Base-by-base conservation (phyloP, 225 moss, liverwort and hornwort species). In the Antitrichia curtipendula region DNA sequence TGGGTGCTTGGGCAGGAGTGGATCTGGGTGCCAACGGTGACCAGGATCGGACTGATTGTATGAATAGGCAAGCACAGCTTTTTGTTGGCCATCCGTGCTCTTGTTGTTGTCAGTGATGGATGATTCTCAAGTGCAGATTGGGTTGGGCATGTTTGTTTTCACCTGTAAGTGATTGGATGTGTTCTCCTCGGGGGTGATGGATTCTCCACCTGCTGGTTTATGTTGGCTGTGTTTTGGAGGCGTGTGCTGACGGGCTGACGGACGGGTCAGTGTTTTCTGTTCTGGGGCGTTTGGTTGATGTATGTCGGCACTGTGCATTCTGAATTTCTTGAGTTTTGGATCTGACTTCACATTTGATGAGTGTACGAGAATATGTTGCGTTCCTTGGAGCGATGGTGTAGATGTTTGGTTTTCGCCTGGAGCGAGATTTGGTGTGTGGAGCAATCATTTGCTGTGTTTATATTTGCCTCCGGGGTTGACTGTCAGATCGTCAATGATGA, bases 41-140 rank as follows among this genome's bases (percentile, higher is more conserved):
- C 90, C 94, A 94, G 91, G 91, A 93, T 90, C 92, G 94, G 92
- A 88, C 92, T 85, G 91, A 87, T 90, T 94, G 91, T 96, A 94
- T 91, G 94, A 90, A 79, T 88, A 90, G 86, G 83, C 91, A 93
- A 90, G 91, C 89, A 80, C 83, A 47, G 93, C 83, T 91, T 85
- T 90, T 86, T 90, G 86, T 90, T 88, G 91, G 86, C 82, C 87
- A 87, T 84, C 87, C 84, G 72, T 80, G 69, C 82, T 38, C 77
- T 38, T 76, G 58, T 90, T 75, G 76, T 77, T 63, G 85, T 85
- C 87, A 59, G 76, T 85, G 78, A 40, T 89, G 61, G 62, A 61
- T 82, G 78, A 40, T 63, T 78, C 74, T 89, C 63, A 20, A 86
- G 34, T 65, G 85, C 76, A 53, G 57, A 32, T 41, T 34, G 65